Conservation (phyloP, 2,329 filamentous ascomycete genomes). For the Madurella fahalii region DNA sequence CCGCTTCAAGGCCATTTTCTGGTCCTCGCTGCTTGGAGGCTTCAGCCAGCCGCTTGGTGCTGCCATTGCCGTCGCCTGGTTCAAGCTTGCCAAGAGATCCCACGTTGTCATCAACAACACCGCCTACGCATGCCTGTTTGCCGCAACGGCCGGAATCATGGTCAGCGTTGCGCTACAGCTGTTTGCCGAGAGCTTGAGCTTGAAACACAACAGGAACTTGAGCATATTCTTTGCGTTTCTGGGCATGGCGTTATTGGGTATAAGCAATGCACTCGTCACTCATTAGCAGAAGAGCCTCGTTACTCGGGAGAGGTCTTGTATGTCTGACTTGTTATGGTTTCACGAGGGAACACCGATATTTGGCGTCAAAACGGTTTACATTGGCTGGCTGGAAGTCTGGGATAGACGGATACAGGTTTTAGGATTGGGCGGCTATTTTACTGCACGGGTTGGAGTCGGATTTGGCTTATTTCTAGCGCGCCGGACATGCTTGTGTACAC, state of each 20-base stretch:
- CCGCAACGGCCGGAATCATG: slow-evolving; percentile 90
- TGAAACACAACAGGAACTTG: slow-evolving; percentile 74
- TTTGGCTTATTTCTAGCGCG: too few species aligned
- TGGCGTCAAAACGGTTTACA: background rate
- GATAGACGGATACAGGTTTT: too few species aligned
- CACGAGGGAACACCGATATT: background rate
- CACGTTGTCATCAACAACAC: slow-evolving; percentile 49
- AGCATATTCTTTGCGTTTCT: slow-evolving; percentile 78
- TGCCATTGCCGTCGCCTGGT: slow-evolving; percentile 79
- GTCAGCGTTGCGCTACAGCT: slow-evolving; percentile 85
- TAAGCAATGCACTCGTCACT: slow-evolving; percentile 62
- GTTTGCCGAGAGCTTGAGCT: slow-evolving; percentile 76
- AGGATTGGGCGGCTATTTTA: too few species aligned
- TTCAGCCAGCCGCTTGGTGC: slow-evolving; percentile 85
- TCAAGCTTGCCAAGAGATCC: slow-evolving; percentile 60
- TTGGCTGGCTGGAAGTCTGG: too few species aligned
- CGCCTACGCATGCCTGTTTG: slow-evolving; percentile 80
- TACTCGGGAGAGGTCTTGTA: background rate
- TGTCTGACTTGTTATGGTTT: background rate
- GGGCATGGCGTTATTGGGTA: slow-evolving; percentile 81
- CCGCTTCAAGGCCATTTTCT: slow-evolving; percentile 75
- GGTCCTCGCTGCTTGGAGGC: slow-evolving; percentile 79
- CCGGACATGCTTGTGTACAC: too few species aligned
- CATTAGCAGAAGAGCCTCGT: background rate
- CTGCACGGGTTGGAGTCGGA: too few species aligned